A percentile compares a stretch with the other conserved stretches of the same genome.
phyloP scores from a whole-genome alignment of 805 yeast genomes.

The Kuraishia molischiana region DNA sequence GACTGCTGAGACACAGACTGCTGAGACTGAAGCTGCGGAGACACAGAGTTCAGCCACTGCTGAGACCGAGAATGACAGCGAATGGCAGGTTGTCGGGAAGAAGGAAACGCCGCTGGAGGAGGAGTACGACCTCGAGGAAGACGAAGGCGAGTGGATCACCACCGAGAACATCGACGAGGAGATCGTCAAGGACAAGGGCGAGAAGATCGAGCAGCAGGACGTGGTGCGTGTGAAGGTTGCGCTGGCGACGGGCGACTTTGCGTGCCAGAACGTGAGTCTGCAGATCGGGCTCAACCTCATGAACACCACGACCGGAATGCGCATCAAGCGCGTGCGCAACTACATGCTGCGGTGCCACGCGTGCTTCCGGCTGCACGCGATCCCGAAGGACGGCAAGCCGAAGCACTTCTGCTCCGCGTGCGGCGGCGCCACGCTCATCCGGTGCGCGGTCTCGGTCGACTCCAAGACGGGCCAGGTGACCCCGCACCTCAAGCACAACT shows the following conservation, averaged over 20 bases:
- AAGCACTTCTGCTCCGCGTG: conserved; percentile 91
- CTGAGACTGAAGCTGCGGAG: neutral
- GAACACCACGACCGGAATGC: conserved; percentile 76
- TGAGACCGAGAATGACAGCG: conserved; percentile 2
- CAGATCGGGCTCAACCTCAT: conserved; percentile 84
- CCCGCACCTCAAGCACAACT: conserved; percentile 83
- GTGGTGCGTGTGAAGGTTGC: conserved; percentile 58
- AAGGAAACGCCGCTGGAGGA: conserved; percentile 9
- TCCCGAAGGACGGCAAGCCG: conserved; percentile 66
- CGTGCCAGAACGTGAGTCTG: conserved; percentile 90
- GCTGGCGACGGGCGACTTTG: conserved; percentile 91
- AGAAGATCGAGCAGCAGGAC: conserved; percentile 32
- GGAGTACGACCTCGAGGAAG: conserved; percentile 65
- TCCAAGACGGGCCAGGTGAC: conserved; percentile 70
- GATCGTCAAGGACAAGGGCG: conserved; percentile 59
- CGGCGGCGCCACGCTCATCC: conserved; percentile 84
- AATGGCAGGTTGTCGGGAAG: conserved; percentile 14
- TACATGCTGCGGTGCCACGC: conserved; percentile 98
- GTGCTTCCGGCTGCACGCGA: conserved; percentile 75
- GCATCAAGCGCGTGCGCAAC: conserved; percentile 76
- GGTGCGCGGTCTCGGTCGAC: conserved; percentile 86
- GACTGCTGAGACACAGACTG: neutral
- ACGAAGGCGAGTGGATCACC: conserved; percentile 86
- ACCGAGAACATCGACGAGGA: conserved; percentile 72
- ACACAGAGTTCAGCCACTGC: too few species aligned